Evolutionary conservation across 495 filamentous ascomycete species (phyloP).

Genomic region (Lasiosphaeriaceae sp.): DNA sequence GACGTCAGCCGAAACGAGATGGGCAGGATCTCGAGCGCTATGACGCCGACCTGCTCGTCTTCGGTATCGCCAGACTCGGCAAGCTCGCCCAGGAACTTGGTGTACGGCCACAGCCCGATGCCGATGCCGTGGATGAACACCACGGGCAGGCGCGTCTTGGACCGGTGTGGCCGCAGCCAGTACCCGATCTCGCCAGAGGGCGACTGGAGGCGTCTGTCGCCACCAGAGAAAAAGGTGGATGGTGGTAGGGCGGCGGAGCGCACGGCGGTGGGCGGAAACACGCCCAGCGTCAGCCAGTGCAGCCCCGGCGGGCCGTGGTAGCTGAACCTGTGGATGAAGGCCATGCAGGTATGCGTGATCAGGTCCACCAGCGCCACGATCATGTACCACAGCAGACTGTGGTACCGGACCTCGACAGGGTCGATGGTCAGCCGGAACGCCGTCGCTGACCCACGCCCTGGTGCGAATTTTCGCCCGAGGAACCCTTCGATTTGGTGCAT

Average conservation of each 20-base stretch:
- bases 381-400: slow-evolving; percentile 61
- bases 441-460: slow-evolving; percentile 50
- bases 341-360: slow-evolving; percentile 33
- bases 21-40: slow-evolving; percentile 62
- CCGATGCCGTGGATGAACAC: slow-evolving; percentile 71
- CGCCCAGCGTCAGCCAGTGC: slow-evolving; percentile 35
- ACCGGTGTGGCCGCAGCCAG: slow-evolving; percentile 61
- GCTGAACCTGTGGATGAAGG: slow-evolving; percentile 4
- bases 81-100: slow-evolving; percentile 49
- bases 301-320: slow-evolving; percentile 49
- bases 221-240: slow-evolving; percentile 9
- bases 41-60: slow-evolving; percentile 50
- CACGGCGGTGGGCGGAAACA: slow-evolving; percentile 16
- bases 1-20: slow-evolving; percentile 57
- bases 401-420: slow-evolving; percentile 54
- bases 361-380: slow-evolving; percentile 37
- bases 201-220: slow-evolving; percentile 31
- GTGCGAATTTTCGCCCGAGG: slow-evolving; percentile 43
- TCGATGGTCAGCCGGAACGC: slow-evolving; percentile 63
- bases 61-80: slow-evolving; percentile 25
- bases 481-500: slow-evolving; percentile 44
- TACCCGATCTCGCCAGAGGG: slow-evolving; percentile 50
- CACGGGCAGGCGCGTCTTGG: slow-evolving; percentile 49
- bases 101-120: slow-evolving; percentile 62
- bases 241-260: slow-evolving; percentile 47